Evolutionary conservation across 805 yeast species (phyloP).

Genomic region (Citeromyces nyonsensis): DNA sequence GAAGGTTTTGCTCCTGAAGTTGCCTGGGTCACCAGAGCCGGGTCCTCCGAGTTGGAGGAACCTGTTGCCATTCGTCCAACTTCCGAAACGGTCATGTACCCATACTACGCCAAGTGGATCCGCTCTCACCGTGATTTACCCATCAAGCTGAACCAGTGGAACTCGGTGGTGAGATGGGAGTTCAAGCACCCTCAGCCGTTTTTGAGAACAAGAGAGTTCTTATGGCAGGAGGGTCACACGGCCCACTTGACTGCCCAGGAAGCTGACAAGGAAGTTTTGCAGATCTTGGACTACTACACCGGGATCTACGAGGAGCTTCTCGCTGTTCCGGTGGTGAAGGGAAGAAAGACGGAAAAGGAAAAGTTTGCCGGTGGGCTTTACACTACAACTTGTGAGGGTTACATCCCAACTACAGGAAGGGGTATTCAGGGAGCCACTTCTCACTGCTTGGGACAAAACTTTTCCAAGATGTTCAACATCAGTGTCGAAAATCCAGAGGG

Average conservation of each 20-base stretch:
- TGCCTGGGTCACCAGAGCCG: constrained; percentile 99
- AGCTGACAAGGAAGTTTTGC: constrained; percentile 71
- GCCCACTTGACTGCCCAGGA: constrained; percentile 79
- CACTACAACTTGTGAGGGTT: constrained; percentile 94
- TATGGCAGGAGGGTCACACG: constrained; percentile 99
- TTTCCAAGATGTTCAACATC: constrained; percentile 96
- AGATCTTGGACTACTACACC: constrained; percentile 77
- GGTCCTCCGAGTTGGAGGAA: constrained; percentile 86
- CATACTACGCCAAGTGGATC: constrained; percentile 98
- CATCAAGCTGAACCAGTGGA: constrained; percentile 94
- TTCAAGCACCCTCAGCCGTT: constrained; percentile 99
- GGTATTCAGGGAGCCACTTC: constrained; percentile 99
- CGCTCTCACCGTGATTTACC: constrained; percentile 98
- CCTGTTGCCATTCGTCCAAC: constrained; percentile 99
- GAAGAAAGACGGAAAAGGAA: constrained; percentile 92
- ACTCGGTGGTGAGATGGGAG: constrained; percentile 99
- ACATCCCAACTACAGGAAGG: constrained; percentile 95
- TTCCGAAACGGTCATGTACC: constrained; percentile 98
- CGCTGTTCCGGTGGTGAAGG: constrained; percentile 95
- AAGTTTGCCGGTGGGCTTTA: constrained; percentile 96
- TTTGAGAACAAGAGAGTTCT: constrained; percentile 94
- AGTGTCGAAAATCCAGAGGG: constrained; percentile 94
- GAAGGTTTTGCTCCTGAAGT: constrained; percentile 99
- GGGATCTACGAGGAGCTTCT: constrained; percentile 78
- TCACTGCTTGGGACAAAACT: constrained; percentile 94